Base-by-base conservation (phyloP, 306 rosid species). In the Arachis hypogaea region DNA sequence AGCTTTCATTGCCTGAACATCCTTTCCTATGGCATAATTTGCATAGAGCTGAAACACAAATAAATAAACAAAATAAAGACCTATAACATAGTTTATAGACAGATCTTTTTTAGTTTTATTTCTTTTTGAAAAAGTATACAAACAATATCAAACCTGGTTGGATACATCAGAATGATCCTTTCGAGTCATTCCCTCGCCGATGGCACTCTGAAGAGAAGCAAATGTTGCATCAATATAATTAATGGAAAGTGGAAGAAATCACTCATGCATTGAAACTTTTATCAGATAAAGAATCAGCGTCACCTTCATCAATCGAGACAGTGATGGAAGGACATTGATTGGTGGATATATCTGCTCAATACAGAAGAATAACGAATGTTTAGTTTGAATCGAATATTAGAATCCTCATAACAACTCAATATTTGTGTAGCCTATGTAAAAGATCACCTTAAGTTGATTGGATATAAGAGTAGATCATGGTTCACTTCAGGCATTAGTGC, bases 181-280 rank as follows among this genome's bases (percentile, higher is more conserved):
- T 66, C 99, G 96, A 33, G 99, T 95, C 99, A 95, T 95, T 69
- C 99, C 99, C 85, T 92, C 99, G 33, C 99, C 99, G 60, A 95
- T 95, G 73, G 98, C 98, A 90, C 97, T 95, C 99, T 95, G 90
- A 86, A 83, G 64, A 77, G 29, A 45, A 72, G 73, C 41, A 74
- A 75, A 54, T 68, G 44, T 71, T 3, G 67, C 36, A 22, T 18
- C 14, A 46, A 45, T 11, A 75, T 68, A 77, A 67, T 77, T 68
- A 77, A 67, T 77, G 29, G 16, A 10, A 51, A 36, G 68, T 49
- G 74, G 45, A 46, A 59, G 38, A 30, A 43, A 59, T 22, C n/a
- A 28, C 54, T 44, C 66, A 30, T 28, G 16, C 65, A 52, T 42
- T 42, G 40, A 51, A 41, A 61, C 52, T 11, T n/a, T 8, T 29